Conservation (phyloP, 225 moss, liverwort and hornwort species). For the Neckera pumila region DNA sequence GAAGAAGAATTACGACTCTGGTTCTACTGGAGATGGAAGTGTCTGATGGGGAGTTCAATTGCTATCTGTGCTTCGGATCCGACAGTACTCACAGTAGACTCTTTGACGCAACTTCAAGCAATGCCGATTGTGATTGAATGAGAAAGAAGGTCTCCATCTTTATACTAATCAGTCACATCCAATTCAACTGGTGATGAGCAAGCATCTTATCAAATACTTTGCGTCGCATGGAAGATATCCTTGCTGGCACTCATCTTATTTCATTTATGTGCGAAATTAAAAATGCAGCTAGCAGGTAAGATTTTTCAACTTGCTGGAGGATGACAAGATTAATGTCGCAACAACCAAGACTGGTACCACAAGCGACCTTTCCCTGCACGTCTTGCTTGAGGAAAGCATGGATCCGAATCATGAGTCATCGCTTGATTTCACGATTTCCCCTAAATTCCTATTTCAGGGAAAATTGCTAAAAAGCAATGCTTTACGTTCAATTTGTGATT, state of each 20-base stretch:
- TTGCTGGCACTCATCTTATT: not conserved
- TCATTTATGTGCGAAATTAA: not conserved
- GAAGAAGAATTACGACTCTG: not conserved
- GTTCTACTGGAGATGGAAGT: not conserved
- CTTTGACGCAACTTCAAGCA: too few relatives aligned
- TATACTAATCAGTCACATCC: too few relatives aligned
- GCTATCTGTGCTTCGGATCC: too few relatives aligned
- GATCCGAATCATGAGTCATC: too few relatives aligned
- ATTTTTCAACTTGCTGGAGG: not conserved
- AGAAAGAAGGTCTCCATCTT: not conserved
- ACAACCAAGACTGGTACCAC: not conserved
- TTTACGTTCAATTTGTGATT: too few relatives aligned
- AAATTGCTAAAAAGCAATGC: too few relatives aligned
- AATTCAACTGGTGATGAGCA: not conserved
- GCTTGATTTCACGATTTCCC: too few relatives aligned
- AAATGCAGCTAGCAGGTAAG: not conserved
- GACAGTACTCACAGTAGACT: too few relatives aligned
- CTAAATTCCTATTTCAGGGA: not conserved
- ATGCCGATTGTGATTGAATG: not conserved
- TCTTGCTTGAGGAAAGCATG: not conserved
- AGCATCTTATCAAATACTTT: too few relatives aligned
- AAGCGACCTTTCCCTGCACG: not conserved
- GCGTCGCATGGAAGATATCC: not conserved
- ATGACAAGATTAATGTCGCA: not conserved
- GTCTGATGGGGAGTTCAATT: not conserved